These are phyloP conservation scores for Pontederia paniculata DNA, from an alignment of 176 grass and related monocot genomes.

Conservation along the genomic window DNA sequence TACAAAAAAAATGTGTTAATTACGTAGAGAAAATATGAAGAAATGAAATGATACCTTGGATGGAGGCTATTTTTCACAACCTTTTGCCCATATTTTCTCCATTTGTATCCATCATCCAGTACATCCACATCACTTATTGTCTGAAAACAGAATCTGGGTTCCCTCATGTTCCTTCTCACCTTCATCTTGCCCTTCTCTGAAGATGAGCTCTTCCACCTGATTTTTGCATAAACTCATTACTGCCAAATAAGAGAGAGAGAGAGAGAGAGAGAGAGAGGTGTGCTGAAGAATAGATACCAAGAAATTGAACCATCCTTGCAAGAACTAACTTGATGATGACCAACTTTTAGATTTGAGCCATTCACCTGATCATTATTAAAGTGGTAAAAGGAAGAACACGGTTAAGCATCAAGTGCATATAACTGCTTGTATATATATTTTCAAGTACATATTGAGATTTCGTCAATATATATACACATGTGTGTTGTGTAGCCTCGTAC, in stretches of 20 bases:
- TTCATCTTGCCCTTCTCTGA: slow-evolving; percentile 68
- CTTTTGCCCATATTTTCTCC: slow-evolving; percentile 96
- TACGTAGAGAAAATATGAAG: no score
- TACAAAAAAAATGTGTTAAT: no score
- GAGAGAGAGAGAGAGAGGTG: not conserved
- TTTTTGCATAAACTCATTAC: not conserved
- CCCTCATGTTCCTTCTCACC: slow-evolving; percentile 83
- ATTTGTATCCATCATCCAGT: slow-evolving; percentile 86
- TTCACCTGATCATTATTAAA: slow-evolving; percentile 1
- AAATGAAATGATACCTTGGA: no score
- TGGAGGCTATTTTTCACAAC: slow-evolving; percentile 91
- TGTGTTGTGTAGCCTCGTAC: no score
- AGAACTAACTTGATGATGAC: slow-evolving; percentile 8
- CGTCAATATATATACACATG: no score
- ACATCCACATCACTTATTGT: slow-evolving; percentile 85
- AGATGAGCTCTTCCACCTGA: slow-evolving; percentile 57
- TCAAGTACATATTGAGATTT: no score
- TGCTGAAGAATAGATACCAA: no score
- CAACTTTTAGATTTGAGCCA: slow-evolving; percentile 2
- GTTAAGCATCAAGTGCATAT: no score
- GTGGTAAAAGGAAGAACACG: no score
- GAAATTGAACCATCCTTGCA: slow-evolving; percentile 5
- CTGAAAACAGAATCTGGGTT: slow-evolving; percentile 93
- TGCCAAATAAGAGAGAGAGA: not conserved
- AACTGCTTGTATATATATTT: no score